Evolutionary conservation across 2,329 filamentous ascomycete species (phyloP).

Genomic region (Fusarium sublunatum): DNA sequence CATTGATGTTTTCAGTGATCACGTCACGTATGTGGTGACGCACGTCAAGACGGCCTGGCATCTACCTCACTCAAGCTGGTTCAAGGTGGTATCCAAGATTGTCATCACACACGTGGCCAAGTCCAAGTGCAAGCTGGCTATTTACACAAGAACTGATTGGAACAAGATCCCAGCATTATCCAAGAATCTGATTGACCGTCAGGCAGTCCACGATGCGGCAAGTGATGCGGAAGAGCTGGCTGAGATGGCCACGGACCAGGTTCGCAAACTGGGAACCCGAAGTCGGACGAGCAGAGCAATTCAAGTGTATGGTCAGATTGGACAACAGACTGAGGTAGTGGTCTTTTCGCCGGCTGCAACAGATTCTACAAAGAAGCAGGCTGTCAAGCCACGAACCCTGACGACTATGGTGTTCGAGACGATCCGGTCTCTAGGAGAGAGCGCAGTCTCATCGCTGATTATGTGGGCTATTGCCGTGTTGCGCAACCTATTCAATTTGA

Average conservation of each 20-base stretch:
- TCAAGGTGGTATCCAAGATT: conserved; percentile 87
- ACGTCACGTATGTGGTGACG: conserved; percentile 74
- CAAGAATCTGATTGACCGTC: conserved; percentile 71
- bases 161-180: conserved; percentile 71
- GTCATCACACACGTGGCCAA: conserved; percentile 95
- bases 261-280: conserved; percentile 77
- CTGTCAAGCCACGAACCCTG: conserved; percentile 71
- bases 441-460: conserved; percentile 78
- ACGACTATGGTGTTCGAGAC: conserved; percentile 79
- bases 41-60: conserved; percentile 79
- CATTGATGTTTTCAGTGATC: conserved; percentile 84
- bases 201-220: conserved; percentile 80
- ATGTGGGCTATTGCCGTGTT: conserved; percentile 78
- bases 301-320: conserved; percentile 81
- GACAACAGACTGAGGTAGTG: conserved; percentile 73
- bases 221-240: conserved; percentile 79
- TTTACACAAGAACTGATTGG: conserved; percentile 93
- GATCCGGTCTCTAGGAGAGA: conserved; percentile 77
- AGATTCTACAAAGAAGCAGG: conserved; percentile 64
- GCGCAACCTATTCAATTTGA: conserved; percentile 72
- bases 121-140: conserved; percentile 88
- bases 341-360: conserved; percentile 65
- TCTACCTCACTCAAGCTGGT: conserved; percentile 81
- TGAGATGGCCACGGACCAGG: conserved; percentile 81
- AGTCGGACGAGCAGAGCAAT: conserved; percentile 81